Evolutionary conservation across 495 filamentous ascomycete genomes (phyloP).

Genomic region (Apodospora peruviana): DNA sequence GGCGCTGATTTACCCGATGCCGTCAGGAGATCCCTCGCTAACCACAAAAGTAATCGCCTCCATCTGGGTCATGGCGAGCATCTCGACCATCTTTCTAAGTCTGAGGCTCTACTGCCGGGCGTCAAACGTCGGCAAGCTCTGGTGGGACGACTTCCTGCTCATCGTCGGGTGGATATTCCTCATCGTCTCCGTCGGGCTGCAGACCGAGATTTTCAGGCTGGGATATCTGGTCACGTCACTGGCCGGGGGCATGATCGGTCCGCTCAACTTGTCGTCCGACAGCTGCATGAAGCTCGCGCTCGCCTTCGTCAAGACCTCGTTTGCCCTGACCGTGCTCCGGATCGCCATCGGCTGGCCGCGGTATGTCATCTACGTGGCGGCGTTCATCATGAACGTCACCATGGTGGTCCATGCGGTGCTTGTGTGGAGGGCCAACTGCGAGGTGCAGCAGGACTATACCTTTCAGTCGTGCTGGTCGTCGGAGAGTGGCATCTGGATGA

Average conservation of each 20-base stretch:
- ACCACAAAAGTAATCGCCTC: background rate
- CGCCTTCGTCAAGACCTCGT: background rate
- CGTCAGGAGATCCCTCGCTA: background rate
- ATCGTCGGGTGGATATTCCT: background rate
- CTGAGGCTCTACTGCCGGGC: background rate
- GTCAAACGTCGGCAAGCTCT: background rate
- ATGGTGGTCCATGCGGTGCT: background rate
- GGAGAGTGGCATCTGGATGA: conserved; percentile 3
- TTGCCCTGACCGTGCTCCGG: background rate
- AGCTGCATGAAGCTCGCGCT: background rate
- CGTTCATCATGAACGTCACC: background rate
- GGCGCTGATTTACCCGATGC: background rate
- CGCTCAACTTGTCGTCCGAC: background rate
- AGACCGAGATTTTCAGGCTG: background rate
- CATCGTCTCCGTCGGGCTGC: background rate
- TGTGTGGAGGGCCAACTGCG: background rate
- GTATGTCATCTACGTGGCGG: background rate
- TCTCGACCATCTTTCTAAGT: background rate
- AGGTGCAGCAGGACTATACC: background rate
- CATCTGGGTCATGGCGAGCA: background rate
- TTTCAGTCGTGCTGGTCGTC: conserved; percentile 1
- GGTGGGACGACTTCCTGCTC: background rate
- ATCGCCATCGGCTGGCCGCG: background rate
- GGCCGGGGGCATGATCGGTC: background rate
- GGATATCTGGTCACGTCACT: background rate